Conservation (phyloP, 2,329 filamentous ascomycete species). For the Rhynchosporium agropyri region DNA sequence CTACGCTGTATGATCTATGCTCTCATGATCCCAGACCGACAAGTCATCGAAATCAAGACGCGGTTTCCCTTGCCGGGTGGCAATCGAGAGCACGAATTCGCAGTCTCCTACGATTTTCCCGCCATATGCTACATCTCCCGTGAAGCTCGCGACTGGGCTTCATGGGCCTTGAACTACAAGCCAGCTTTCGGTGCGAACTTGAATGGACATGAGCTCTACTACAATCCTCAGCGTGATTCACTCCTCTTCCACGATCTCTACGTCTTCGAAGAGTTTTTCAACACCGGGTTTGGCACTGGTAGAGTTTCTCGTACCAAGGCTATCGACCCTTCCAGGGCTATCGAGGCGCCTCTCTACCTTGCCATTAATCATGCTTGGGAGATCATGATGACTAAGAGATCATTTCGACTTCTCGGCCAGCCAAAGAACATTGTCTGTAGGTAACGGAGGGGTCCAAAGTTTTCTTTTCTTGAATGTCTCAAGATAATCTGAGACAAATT, state of each 20-base stretch:
- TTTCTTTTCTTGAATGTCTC: too few relatives aligned
- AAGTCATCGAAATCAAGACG: slow-evolving; percentile 1
- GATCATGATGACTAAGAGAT: not conserved
- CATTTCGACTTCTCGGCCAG: not conserved
- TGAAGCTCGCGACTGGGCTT: slow-evolving; percentile 3
- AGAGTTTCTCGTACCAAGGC: not conserved
- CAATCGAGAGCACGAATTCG: not conserved
- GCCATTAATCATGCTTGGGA: slow-evolving; percentile 2
- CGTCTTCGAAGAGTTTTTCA: not conserved
- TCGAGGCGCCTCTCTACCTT: slow-evolving; percentile 6
- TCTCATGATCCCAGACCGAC: slow-evolving; percentile 9
- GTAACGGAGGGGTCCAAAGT: too few relatives aligned
- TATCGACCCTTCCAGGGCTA: not conserved
- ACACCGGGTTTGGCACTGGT: not conserved
- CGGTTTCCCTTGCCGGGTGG: too few relatives aligned
- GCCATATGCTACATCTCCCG: not conserved
- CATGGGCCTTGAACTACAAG: not conserved
- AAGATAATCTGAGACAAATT: too few relatives aligned
- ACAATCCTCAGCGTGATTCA: not conserved
- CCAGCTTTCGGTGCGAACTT: not conserved
- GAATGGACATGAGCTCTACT: slow-evolving; percentile 1
- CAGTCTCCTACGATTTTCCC: slow-evolving; percentile 4
- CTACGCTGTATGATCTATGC: slow-evolving; percentile 8
- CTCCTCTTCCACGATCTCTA: not conserved
- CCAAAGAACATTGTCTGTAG: not conserved